Percentiles rank a stretch among this genome's conserved stretches.
Conservation (phyloP, 2,329 filamentous ascomycete genomes). For the Epichloe typhina region DNA sequence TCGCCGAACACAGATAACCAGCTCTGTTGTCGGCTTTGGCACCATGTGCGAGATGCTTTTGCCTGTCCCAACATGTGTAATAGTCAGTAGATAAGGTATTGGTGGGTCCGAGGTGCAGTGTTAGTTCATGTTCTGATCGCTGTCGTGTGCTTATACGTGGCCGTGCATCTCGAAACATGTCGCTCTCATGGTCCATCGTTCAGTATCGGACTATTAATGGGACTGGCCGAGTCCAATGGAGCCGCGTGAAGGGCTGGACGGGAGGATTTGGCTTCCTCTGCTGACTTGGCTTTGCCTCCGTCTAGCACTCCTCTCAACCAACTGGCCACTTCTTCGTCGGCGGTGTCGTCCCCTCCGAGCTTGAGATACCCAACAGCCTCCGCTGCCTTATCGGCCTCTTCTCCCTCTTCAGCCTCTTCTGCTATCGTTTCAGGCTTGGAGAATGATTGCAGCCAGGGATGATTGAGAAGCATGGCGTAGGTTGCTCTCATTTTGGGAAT, state of each 20-base stretch:
- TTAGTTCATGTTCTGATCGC: neutral
- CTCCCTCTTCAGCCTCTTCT: constrained; percentile 54
- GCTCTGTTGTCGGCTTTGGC: neutral
- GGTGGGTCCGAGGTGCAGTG: neutral
- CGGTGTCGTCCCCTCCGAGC: constrained; percentile 25
- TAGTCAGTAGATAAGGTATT: neutral
- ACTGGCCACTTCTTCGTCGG: constrained; percentile 70
- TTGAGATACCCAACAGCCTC: constrained; percentile 32
- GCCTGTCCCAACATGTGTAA: neutral
- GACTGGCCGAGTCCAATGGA: constrained; percentile 61
- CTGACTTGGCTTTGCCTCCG: constrained; percentile 35
- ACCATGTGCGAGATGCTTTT: neutral
- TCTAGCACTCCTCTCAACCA: constrained; percentile 71
- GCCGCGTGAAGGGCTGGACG: constrained; percentile 82
- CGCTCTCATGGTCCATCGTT: neutral
- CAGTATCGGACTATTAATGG: constrained; percentile 27
- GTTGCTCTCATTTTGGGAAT: constrained; percentile 85
- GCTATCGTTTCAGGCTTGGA: constrained; percentile 63
- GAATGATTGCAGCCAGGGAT: constrained; percentile 72
- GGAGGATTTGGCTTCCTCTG: constrained; percentile 32
- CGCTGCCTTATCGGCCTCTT: constrained; percentile 29
- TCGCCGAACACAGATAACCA: constrained; percentile 1
- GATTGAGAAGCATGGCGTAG: constrained; percentile 77
- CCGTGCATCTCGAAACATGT: too few species aligned
- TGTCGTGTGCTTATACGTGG: too few species aligned